Base-by-base conservation (phyloP, 2,329 filamentous ascomycete species). In the Paecilomyces sp. region DNA sequence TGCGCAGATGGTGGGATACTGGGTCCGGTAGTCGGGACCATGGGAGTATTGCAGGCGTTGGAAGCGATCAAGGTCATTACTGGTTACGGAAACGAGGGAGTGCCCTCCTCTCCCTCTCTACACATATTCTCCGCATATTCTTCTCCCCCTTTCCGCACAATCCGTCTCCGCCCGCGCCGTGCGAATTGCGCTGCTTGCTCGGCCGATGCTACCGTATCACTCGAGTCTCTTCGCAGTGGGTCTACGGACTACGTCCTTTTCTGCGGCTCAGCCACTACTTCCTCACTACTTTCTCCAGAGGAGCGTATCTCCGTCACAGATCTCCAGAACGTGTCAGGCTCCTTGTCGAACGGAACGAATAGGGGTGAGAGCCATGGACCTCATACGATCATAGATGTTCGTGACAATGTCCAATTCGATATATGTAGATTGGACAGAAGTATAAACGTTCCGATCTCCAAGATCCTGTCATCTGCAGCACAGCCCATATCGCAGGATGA, bases 1-100 rank as follows among this genome's bases (percentile, higher is more conserved):
- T 99, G 94, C 69, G 91, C 92, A 50, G 94, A 99, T 71, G 93
- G 92, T 9, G 94, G 94, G 0, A 92, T 99, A 8, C 69, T 99
- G 1, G 94, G 94, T 0, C 92, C 94, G 0, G 92, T 97, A 0
- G 94, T 99, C 0, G 94, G 94, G 0, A 83, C 87, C 0, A 97
- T 99, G 91, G 94, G 94, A 7, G 87, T 96, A 0, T 77, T 97
- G 59, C 94, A 97, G 77, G 93, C 94, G 0, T 79, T 96, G 1
- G 92, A 97, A 75, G 87, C 91, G 0, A 87, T 97, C 68, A 94
- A 95, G 71, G 74, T 97, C n/a, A 81, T 97, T 15, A 81, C 85
- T 0, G 68, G 31, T 36, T 30, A 55, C 25, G 36, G 22, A 8
- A 47, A 47, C 18, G n/a, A 15, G n/a, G 41, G 41, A 47, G 68